Evolutionary conservation across 805 yeast genomes (phyloP).

Genomic region (Schizosaccharomyces pombe): DNA sequence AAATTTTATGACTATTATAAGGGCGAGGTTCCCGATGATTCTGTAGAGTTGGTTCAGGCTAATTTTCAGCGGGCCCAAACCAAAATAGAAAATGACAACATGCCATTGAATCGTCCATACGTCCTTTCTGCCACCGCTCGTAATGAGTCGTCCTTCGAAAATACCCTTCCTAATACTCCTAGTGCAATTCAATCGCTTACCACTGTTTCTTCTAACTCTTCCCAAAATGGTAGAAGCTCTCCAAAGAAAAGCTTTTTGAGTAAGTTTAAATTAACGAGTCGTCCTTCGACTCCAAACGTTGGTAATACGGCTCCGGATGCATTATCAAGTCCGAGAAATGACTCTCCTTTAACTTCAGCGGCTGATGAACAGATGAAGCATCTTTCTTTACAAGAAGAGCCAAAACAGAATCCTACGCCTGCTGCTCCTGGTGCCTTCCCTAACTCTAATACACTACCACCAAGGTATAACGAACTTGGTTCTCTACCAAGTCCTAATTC

Average conservation of each 20-base stretch:
- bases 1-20: conserved; percentile 1
- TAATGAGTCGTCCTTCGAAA: too few species aligned
- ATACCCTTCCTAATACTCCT: too few species aligned
- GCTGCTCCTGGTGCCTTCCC: too few species aligned
- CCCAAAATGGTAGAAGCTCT: not conserved
- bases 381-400: not conserved
- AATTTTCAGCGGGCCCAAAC: not conserved
- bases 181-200: not conserved
- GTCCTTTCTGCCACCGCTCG: not conserved
- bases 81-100: not conserved
- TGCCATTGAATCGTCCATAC: not conserved
- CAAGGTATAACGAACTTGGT: too few species aligned
- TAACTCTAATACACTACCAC: too few species aligned
- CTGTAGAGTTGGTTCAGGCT: not conserved
- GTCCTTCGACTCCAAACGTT: not conserved
- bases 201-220: not conserved
- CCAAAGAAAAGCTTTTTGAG: not conserved
- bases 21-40: not conserved
- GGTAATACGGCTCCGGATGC: not conserved
- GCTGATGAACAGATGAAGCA: too few species aligned
- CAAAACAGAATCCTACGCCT: not conserved
- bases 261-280: not conserved
- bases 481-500: too few species aligned
- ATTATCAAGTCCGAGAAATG: too few species aligned
- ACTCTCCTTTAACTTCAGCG: too few species aligned